Conservation (phyloP, 1,284 basidiomycete genomes). For the Coriolopsis trogii region DNA sequence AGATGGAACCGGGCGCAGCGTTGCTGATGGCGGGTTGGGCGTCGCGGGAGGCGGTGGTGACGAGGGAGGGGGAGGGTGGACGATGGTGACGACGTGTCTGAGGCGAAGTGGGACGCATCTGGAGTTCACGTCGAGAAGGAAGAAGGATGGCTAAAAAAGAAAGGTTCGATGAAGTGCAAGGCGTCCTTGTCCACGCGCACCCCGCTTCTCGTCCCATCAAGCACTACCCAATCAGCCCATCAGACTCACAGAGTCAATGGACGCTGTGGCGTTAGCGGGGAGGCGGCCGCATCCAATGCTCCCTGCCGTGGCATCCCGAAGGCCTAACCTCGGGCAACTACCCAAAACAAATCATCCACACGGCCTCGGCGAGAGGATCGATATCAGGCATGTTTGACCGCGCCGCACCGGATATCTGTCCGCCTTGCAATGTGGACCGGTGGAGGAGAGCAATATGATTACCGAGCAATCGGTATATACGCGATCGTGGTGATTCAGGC, state of each 20-base stretch:
- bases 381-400: background rate
- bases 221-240: conserved; percentile 26
- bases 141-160: conserved; percentile 17
- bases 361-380: background rate
- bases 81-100: conserved; percentile 16
- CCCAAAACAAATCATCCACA: background rate
- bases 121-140: conserved; percentile 22
- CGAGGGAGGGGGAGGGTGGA: background rate
- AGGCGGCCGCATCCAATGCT: conserved; percentile 17
- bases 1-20: background rate
- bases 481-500: conserved; percentile 14
- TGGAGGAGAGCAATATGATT: conserved; percentile 14
- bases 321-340: background rate
- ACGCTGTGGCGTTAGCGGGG: conserved; percentile 26
- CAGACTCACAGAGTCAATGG: conserved; percentile 24
- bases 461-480: conserved; percentile 8
- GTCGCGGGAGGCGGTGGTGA: background rate
- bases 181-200: conserved; percentile 25
- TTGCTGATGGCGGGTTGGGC: background rate
- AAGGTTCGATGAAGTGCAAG: conserved; percentile 16
- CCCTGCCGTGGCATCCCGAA: conserved; percentile 21
- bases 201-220: conserved; percentile 28
- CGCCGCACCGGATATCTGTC: conserved; percentile 1
- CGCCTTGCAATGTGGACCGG: conserved; percentile 1
- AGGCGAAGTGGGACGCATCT: conserved; percentile 16